Evolutionary conservation across 1,284 basidiomycete species (phyloP), one percentile per base, ranked within the genome.

Genomic region (Cryptococcus jaspeensis): DNA sequence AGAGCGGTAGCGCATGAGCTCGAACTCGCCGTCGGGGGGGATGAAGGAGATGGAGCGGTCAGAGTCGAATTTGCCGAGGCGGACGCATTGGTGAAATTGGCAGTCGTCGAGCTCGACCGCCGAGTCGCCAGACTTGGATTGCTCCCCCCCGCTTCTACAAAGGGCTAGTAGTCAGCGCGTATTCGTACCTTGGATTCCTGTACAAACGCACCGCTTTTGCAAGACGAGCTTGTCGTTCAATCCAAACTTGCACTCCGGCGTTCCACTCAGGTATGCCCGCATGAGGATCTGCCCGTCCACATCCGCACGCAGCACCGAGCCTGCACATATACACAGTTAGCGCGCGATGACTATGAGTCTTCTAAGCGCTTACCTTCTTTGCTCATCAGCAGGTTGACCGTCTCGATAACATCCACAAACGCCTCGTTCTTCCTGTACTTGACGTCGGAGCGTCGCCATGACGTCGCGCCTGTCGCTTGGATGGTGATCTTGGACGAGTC

Each of bases 381-480:
- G 78, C 90, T 94, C 92, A 98, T 96, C 67, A 92, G 87, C 52
- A 98, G 77, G 72, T 99, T 98, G 61, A 99, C 89, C 9, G 85
- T 93, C 81, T 99, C 95, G 44, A 99, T 88, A 6, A 98, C 94
- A 74, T 98, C 94, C 9, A 98, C 93, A 68, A 97, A 98, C 0
- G 93, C 94, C 73, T 97, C 94, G 69, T 98, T 98, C 83, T 97
- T 98, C 79, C 95, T 87, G 79, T 98, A 97, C 75, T 94, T 95
- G 71, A 97, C 92, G 74, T 97, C 94, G 6, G 85, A 87, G 56
- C 94, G 81, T 52, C 94, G 81, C 94, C 94, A 97, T 69, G 88
- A 94, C 23, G 89, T 96, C 25, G 90, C 88, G 1, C 93, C 93
- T 0, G 94, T 96, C 2, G 94, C 93, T 80, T 98, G 95, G 25